These are phyloP conservation scores for Camellia sinensis DNA, from an alignment of 148 eudicot genomes.

Conservation along the genomic window DNA sequence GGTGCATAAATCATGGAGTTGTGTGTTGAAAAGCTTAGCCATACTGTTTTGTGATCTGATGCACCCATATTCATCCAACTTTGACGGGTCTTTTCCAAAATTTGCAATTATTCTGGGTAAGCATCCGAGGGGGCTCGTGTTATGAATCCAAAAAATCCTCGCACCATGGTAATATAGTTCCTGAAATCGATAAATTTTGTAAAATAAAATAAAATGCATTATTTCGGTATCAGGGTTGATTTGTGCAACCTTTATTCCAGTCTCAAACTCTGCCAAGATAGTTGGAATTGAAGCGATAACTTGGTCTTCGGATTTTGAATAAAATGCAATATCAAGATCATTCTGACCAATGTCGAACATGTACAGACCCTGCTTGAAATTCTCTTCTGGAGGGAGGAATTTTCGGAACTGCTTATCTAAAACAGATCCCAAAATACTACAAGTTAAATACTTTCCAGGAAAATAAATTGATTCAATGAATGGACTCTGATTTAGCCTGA, in stretches of 20 bases:
- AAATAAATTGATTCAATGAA: not conserved
- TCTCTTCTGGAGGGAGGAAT: constrained; percentile 22
- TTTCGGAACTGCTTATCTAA: constrained; percentile 15
- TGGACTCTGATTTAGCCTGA: too few relatives aligned
- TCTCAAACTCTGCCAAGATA: constrained; percentile 22
- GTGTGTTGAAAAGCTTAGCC: constrained; percentile 19
- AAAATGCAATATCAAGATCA: constrained; percentile 26
- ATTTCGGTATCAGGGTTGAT: not conserved
- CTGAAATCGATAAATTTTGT: not conserved
- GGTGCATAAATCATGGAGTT: constrained; percentile 8
- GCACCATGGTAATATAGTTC: constrained; percentile 15
- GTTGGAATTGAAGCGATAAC: constrained; percentile 23
- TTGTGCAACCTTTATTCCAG: constrained; percentile 19
- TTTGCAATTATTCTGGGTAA: constrained; percentile 14
- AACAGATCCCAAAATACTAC: not conserved
- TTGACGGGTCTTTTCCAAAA: constrained; percentile 13
- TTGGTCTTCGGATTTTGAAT: constrained; percentile 15
- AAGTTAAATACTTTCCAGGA: not conserved
- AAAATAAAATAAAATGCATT: not conserved
- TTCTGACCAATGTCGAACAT: constrained; percentile 35
- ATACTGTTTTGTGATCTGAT: constrained; percentile 9
- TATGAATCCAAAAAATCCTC: constrained; percentile 20
- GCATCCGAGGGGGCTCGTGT: constrained; percentile 12
- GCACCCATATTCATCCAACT: constrained; percentile 12
- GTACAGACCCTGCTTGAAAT: constrained; percentile 27